A percentile compares a stretch with the other conserved stretches of the same genome.
Conservation (phyloP, 441 rosid genomes). For the Syzygium syzygioides region DNA sequence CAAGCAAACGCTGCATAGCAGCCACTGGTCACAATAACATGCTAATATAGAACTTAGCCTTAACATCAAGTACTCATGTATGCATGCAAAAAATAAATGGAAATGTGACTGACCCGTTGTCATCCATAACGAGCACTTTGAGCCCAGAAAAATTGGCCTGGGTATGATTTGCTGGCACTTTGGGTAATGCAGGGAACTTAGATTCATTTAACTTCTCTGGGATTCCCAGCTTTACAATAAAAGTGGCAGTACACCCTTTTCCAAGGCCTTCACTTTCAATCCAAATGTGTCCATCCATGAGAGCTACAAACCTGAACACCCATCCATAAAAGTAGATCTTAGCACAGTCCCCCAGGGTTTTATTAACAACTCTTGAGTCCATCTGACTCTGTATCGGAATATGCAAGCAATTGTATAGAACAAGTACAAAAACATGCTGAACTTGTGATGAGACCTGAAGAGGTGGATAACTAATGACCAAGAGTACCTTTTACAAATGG, state of each 20-base stretch:
- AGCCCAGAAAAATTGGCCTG: constrained; percentile 69
- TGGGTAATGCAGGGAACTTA: constrained; percentile 36
- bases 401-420: not conserved
- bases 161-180: constrained; percentile 31
- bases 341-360: not conserved
- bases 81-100: not conserved
- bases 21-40: not conserved
- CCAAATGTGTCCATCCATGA: constrained; percentile 97
- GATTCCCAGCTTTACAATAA: constrained; percentile 71
- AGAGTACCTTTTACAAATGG: constrained; percentile 89
- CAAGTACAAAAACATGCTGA: not conserved
- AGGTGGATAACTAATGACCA: not conserved
- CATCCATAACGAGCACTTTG: constrained; percentile 90
- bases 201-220: constrained; percentile 46
- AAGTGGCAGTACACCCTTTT: constrained; percentile 69
- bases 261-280: constrained; percentile 93
- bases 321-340: not conserved
- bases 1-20: not conserved
- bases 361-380: not conserved
- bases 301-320: constrained; percentile 77
- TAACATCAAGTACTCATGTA: not conserved
- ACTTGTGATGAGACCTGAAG: not conserved
- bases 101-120: constrained; percentile 58
- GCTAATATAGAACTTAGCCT: not conserved
- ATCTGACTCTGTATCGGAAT: not conserved